Percentiles rank a stretch among this genome's conserved stretches.
Conservation (phyloP, 495 filamentous ascomycete species). For the Penicillium goetzii region DNA sequence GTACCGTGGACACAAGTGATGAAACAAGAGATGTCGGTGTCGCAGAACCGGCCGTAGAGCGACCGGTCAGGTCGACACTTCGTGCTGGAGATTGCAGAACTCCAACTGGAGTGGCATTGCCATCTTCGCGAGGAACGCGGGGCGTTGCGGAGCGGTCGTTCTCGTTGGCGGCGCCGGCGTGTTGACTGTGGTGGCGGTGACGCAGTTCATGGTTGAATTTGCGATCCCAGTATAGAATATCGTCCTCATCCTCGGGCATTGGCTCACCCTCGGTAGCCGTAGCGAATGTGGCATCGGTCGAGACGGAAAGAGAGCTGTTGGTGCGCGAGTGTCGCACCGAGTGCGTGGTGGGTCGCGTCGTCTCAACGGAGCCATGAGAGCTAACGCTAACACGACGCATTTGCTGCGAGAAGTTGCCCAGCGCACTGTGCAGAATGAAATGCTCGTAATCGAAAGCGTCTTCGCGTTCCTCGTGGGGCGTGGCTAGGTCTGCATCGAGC, state of each 20-base stretch:
- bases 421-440: constrained; percentile 88
- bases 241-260: constrained; percentile 46
- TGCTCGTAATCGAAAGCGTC: constrained; percentile 98
- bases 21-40: constrained; percentile 46
- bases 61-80: constrained; percentile 18
- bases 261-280: constrained; percentile 72
- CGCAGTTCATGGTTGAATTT: constrained; percentile 47
- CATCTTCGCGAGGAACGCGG: constrained; percentile 17
- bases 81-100: constrained; percentile 7
- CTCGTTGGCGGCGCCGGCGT: constrained; percentile 20
- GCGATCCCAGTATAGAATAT: constrained; percentile 48
- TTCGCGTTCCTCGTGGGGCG: constrained; percentile 87
- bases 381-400: constrained; percentile 60
- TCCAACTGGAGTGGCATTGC: constrained; percentile 12
- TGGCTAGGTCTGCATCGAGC: constrained; percentile 43
- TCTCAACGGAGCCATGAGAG: constrained; percentile 76
- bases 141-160: constrained; percentile 28
- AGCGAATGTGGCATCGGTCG: constrained; percentile 79
- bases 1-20: constrained; percentile 44
- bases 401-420: constrained; percentile 66
- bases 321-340: constrained; percentile 43
- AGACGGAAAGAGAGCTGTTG: constrained; percentile 69
- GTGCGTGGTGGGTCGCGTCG: constrained; percentile 54
- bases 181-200: constrained; percentile 27
- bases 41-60: constrained; percentile 35